Evolutionary conservation across 805 yeast genomes (phyloP).

Genomic region (Ogataea angusta): DNA sequence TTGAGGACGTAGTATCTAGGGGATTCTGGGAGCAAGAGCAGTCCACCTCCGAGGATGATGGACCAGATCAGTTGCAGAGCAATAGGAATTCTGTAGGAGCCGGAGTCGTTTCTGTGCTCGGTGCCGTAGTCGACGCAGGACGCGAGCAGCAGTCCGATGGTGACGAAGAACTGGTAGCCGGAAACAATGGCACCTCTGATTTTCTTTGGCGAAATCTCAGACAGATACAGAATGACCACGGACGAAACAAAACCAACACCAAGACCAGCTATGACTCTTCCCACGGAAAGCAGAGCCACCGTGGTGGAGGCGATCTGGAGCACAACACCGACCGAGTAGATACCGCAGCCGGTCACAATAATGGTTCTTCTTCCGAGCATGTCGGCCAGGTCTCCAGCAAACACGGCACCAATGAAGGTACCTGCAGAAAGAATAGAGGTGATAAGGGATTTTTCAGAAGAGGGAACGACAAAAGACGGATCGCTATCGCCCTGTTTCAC

Average conservation of each 20-base stretch:
- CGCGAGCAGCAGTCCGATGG: constrained; percentile 71
- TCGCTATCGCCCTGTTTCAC: constrained; percentile 17
- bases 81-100: constrained; percentile 71
- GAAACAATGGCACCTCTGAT: constrained; percentile 77
- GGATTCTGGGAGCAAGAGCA: constrained; percentile 68
- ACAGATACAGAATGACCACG: constrained; percentile 72
- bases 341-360: constrained; percentile 40
- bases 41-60: constrained; percentile 55
- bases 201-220: constrained; percentile 75
- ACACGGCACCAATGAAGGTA: constrained; percentile 64
- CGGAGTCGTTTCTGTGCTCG: constrained; percentile 46
- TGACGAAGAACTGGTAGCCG: constrained; percentile 61
- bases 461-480: constrained; percentile 20
- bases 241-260: constrained; percentile 80
- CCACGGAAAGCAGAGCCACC: constrained; percentile 54
- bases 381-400: constrained; percentile 53
- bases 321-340: constrained; percentile 47
- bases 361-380: constrained; percentile 47
- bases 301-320: constrained; percentile 46
- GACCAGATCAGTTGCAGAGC: constrained; percentile 74
- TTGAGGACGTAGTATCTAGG: constrained; percentile 68
- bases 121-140: constrained; percentile 71
- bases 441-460: constrained; percentile 42
- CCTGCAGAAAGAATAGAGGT: constrained; percentile 76
- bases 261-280: constrained; percentile 69